These are phyloP conservation scores for Gonapodya sp. DNA, from an alignment of 192 early-diverging fungal species.

Conservation along the genomic window DNA sequence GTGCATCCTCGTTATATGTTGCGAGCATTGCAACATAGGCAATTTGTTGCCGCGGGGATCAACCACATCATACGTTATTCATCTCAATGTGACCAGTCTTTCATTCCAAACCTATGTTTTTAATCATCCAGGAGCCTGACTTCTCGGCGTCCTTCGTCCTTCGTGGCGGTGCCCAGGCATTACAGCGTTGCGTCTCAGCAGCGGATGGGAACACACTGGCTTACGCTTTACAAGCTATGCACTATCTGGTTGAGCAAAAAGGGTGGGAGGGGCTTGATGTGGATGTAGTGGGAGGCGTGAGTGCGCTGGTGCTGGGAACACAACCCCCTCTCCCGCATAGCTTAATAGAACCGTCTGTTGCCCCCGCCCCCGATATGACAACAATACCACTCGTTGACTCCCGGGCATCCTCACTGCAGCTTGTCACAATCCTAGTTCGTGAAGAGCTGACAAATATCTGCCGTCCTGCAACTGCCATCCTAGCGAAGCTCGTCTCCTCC, in stretches of 20 bases:
- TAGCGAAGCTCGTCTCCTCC: slow-evolving; percentile 49
- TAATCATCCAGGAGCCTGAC: slow-evolving; percentile 41
- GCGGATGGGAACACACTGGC: slow-evolving; percentile 54
- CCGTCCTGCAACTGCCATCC: slow-evolving; percentile 58
- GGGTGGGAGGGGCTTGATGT: slow-evolving; percentile 46
- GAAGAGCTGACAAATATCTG: slow-evolving; percentile 61
- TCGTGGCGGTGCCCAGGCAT: slow-evolving; percentile 38
- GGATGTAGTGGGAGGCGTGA: slow-evolving; percentile 42
- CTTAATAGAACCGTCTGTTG: too few species aligned
- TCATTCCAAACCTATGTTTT: not conserved
- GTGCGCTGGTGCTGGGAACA: not conserved
- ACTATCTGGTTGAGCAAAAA: slow-evolving; percentile 53
- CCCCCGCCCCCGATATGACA: too few species aligned
- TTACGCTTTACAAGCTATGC: slow-evolving; percentile 54
- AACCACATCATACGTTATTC: too few species aligned
- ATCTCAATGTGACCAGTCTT: too few species aligned
- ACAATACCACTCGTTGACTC: not conserved
- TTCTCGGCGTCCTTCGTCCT: slow-evolving; percentile 54
- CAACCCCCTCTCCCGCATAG: not conserved
- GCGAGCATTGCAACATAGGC: too few species aligned
- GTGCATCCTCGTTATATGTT: too few species aligned
- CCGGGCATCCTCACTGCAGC: slow-evolving; percentile 14
- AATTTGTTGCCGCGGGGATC: too few species aligned
- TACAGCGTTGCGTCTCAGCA: slow-evolving; percentile 50
- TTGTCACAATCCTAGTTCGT: slow-evolving; percentile 44